These are phyloP conservation scores for Globisporangium apiculatum DNA, from an alignment of 352 stramenopile species.

Conservation along the genomic window DNA sequence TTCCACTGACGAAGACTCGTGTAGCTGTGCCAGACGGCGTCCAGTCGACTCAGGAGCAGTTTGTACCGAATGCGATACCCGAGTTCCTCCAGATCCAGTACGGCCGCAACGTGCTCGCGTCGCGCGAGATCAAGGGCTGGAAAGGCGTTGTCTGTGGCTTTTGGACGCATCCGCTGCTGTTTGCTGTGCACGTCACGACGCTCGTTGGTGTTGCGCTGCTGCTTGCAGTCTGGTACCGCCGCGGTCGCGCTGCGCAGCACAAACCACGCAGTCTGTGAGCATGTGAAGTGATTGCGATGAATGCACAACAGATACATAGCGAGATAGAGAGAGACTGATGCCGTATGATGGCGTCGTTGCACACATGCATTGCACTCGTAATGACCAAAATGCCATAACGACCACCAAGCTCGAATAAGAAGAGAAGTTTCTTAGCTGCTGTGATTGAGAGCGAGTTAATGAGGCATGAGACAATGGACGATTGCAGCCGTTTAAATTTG, in stretches of 20 bases:
- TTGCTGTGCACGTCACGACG: conserved; percentile 41
- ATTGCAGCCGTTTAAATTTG: too few relatives aligned
- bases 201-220: conserved; percentile 29
- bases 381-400: too few relatives aligned
- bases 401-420: too few relatives aligned
- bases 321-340: too few relatives aligned
- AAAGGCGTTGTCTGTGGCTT: conserved; percentile 74
- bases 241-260: conserved; percentile 9
- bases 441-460: too few relatives aligned
- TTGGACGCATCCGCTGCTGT: conserved; percentile 63
- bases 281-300: background rate
- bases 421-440: too few relatives aligned
- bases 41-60: conserved; percentile 39
- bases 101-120: conserved; percentile 37
- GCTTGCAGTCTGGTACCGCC: conserved; percentile 34
- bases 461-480: too few relatives aligned
- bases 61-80: conserved; percentile 40
- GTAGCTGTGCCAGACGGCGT: conserved; percentile 43
- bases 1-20: conserved; percentile 40
- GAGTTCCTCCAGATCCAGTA: conserved; percentile 73
- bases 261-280: conserved; percentile 46
- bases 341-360: too few relatives aligned
- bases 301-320: background rate
- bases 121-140: conserved; percentile 77
- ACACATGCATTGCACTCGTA: too few relatives aligned